Conservation (phyloP, 139 green algal genomes). For the Desmodesmus armatus region DNA sequence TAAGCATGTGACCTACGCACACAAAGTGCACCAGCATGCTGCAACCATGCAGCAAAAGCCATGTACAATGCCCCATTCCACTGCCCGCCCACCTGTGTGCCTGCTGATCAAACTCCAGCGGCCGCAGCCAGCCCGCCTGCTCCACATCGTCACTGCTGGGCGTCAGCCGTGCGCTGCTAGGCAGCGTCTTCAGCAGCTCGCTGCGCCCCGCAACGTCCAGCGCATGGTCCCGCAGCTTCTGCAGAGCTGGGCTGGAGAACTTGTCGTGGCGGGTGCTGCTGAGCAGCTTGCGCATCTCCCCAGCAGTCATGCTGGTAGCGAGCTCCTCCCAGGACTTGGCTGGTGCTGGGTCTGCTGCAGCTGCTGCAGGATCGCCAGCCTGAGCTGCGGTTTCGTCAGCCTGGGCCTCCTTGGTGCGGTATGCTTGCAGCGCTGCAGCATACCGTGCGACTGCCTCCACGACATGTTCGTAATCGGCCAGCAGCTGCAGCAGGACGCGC, state of each 20-base stretch:
- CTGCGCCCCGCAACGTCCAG: background rate
- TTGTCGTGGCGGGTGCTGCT: background rate
- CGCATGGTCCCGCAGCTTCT: conserved; percentile 7
- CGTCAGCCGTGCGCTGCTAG: background rate
- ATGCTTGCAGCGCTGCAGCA: background rate
- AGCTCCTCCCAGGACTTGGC: conserved; percentile 1
- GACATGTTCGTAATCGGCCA: conserved; percentile 34
- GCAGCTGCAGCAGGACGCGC: conserved; percentile 41
- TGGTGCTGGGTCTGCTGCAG: background rate
- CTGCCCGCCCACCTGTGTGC: conserved; percentile 51
- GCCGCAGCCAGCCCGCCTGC: conserved; percentile 31
- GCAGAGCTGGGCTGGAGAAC: background rate
- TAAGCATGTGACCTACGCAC: no score
- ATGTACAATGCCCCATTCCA: no score
- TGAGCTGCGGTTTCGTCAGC: no score
- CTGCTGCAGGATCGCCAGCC: background rate
- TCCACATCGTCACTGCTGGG: background rate
- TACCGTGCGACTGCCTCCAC: conserved; percentile 3
- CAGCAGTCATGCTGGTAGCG: background rate
- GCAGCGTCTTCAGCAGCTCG: conserved; percentile 13
- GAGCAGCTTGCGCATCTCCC: background rate
- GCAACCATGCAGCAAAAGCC: background rate
- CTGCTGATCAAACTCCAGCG: conserved; percentile 45
- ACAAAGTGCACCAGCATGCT: no score
- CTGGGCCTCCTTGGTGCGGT: no score